These are phyloP conservation scores for Graphiopsis chlorocephala DNA, from an alignment of 2,329 filamentous ascomycete species.

Conservation along the genomic window DNA sequence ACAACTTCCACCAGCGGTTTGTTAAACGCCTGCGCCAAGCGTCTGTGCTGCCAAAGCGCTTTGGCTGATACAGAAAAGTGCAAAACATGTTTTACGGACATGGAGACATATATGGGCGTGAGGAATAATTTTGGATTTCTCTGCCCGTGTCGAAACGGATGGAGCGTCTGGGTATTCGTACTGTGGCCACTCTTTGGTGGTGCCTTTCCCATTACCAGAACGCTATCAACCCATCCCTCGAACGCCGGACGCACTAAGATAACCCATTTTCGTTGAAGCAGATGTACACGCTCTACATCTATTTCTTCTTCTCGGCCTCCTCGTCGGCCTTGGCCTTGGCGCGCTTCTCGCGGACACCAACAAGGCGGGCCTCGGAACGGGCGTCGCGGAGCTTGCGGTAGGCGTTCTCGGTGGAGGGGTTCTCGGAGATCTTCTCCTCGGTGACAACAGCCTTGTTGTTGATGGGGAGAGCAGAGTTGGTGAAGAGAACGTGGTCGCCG, in stretches of 20 bases:
- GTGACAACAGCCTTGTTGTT: constrained; percentile 68
- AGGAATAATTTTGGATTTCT: constrained; percentile 12
- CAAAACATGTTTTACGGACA: background rate
- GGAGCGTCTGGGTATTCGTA: constrained; percentile 14
- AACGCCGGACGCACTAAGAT: constrained; percentile 15
- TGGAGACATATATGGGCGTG: constrained; percentile 3
- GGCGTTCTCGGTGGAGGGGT: constrained; percentile 73
- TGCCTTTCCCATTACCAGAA: constrained; percentile 17
- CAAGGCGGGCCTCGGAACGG: constrained; percentile 76
- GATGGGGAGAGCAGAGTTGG: constrained; percentile 65
- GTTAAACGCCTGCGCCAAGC: background rate
- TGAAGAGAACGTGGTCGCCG: constrained; percentile 44
- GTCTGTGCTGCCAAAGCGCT: background rate
- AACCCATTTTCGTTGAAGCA: constrained; percentile 8
- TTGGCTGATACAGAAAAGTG: background rate
- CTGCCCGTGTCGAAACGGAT: constrained; percentile 7
- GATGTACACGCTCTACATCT: constrained; percentile 36
- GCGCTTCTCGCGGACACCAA: constrained; percentile 89
- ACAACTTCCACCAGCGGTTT: background rate
- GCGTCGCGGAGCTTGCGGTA: constrained; percentile 82
- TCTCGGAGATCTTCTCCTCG: constrained; percentile 73
- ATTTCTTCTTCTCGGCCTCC: constrained; percentile 78
- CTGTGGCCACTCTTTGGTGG: constrained; percentile 11
- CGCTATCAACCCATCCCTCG: constrained; percentile 17
- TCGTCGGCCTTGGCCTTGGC: constrained; percentile 82